Evolutionary conservation across 129 eudicot genomes (phyloP).

Genomic region (Logfia minima): DNA sequence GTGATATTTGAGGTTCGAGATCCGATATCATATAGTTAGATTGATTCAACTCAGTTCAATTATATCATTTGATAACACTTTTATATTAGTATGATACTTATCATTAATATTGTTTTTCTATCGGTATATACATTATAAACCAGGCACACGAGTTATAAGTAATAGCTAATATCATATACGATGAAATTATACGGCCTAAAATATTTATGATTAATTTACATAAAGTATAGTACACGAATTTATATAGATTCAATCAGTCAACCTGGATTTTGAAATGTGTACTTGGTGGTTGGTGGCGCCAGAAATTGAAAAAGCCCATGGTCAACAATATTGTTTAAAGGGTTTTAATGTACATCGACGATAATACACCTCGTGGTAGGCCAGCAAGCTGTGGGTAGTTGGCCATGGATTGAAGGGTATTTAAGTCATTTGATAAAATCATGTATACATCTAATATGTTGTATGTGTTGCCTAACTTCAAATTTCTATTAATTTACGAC

Average conservation of each 20-base stretch:
- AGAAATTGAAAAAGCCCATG: neutral
- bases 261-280: neutral
- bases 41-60: too few species aligned
- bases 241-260: neutral
- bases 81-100: too few species aligned
- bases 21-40: too few species aligned
- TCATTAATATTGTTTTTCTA: too few species aligned
- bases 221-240: neutral
- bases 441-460: too few species aligned
- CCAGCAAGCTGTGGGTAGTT: slow-evolving; percentile 7
- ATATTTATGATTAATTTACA: too few species aligned
- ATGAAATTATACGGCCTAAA: neutral
- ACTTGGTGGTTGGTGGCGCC: neutral
- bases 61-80: too few species aligned
- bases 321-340: neutral
- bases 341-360: slow-evolving; percentile 9
- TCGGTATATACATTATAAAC: too few species aligned
- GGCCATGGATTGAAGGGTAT: neutral
- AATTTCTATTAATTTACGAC: too few species aligned
- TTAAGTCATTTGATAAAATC: neutral
- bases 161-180: neutral
- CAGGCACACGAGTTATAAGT: too few species aligned
- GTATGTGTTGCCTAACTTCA: too few species aligned
- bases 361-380: slow-evolving; percentile 2
- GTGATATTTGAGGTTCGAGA: too few species aligned